Evolutionary conservation across 495 filamentous ascomycete genomes (phyloP).

Genomic region (Aspergillus leporis): DNA sequence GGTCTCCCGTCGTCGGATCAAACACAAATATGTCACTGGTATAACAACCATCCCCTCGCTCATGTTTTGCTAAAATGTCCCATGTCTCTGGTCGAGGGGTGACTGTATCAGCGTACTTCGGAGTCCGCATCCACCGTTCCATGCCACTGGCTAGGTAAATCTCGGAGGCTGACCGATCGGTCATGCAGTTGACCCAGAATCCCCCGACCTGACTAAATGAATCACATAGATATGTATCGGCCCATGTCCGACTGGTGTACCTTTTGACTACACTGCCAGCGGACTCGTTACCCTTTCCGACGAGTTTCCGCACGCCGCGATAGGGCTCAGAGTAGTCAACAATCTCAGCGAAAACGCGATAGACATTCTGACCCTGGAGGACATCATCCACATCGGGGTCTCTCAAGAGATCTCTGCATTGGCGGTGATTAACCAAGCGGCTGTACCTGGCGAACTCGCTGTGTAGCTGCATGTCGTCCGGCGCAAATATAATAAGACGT

Average conservation of each 20-base stretch:
- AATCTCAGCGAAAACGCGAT: slow-evolving; percentile 45
- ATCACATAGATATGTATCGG: slow-evolving; percentile 39
- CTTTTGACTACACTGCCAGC: slow-evolving; percentile 45
- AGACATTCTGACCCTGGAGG: slow-evolving; percentile 50
- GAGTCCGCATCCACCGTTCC: slow-evolving; percentile 49
- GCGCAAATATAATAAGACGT: slow-evolving; percentile 8
- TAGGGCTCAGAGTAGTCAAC: slow-evolving; percentile 50
- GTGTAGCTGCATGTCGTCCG: background rate
- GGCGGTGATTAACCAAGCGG: slow-evolving; percentile 40
- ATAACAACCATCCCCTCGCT: slow-evolving; percentile 35
- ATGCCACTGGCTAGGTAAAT: slow-evolving; percentile 52
- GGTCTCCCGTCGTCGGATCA: slow-evolving; percentile 35
- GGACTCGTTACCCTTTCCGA: slow-evolving; percentile 41
- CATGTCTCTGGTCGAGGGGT: slow-evolving; percentile 33
- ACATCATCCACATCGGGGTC: slow-evolving; percentile 44
- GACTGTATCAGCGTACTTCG: slow-evolving; percentile 26
- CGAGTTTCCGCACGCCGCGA: slow-evolving; percentile 47
- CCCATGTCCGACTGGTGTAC: slow-evolving; percentile 38
- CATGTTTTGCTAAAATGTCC: slow-evolving; percentile 47
- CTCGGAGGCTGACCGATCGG: slow-evolving; percentile 33
- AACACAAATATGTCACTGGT: slow-evolving; percentile 56
- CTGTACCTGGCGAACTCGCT: slow-evolving; percentile 45
- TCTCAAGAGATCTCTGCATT: slow-evolving; percentile 41
- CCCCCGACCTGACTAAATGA: slow-evolving; percentile 53
- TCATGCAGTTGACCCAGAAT: slow-evolving; percentile 56